Base-by-base conservation (phyloP, 441 rosid genomes). In the Gossypium trilobum region DNA sequence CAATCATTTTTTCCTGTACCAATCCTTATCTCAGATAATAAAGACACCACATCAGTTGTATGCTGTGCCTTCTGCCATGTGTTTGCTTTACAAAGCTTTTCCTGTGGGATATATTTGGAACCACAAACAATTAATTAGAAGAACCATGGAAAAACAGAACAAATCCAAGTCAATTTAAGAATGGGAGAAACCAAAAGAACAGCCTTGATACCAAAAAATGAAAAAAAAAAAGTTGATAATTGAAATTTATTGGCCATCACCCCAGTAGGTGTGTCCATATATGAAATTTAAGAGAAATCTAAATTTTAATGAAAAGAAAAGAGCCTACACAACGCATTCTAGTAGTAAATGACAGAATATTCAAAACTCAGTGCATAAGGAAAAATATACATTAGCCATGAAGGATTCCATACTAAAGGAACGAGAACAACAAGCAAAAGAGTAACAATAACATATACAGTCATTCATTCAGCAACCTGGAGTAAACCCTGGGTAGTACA, bases 401-500 rank as follows among this genome's bases (percentile, higher is more conserved):
- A 58, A 72, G 52, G 59, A 70, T 44, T 70, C 67, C 22, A 27
- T 22, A 23, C 44, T 29, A 22, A n/a, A 1, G 42, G 60, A 42
- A 5, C 50, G 73, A 4, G 27, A 60, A 27, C 13, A 71, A 44
- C 10, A 72, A 48, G 58, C 51, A 60, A 48, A 25, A 2, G 13
- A 67, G 54, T 56, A 29, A 5, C 10, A 56, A 27, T 59, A 55
- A 46, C 31, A 68, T 20, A 58, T 17, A 51, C 56, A 67, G 29
- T 27, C 23, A 73, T 62, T n/a, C 54, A 72, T 51, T 77, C 59
- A 65, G 46, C 66, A 73, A 95, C 99, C 99, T 95, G 99, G 76
- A 95, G 93, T 77, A 95, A 85, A 72, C 99, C 99, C 87, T 95
- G 99, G 82, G 89, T 92, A 11, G 99, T 95, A 83, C 99, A 95